A percentile compares a stretch with the other conserved stretches of the same genome.
phyloP scores from a whole-genome alignment of 768 basidiomycete genomes.

The Mycena floridula region DNA sequence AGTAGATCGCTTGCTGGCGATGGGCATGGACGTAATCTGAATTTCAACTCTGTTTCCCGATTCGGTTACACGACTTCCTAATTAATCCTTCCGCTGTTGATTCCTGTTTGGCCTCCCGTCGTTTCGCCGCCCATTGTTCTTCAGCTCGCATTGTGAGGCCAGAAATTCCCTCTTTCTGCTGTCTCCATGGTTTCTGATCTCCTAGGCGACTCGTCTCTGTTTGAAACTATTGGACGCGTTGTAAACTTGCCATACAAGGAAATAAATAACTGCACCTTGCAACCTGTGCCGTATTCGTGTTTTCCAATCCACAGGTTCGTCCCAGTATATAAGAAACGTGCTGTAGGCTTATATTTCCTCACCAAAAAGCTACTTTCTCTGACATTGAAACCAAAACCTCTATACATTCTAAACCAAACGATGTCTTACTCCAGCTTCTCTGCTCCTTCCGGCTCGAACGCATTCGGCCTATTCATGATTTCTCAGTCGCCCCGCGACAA shows the following conservation, averaged over 20 bases:
- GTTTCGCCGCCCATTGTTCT: not conserved
- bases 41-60: too few species aligned
- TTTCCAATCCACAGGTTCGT: not conserved
- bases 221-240: not conserved
- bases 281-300: not conserved
- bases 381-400: too few species aligned
- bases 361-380: not conserved
- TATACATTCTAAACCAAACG: too few species aligned
- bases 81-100: not conserved
- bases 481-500: constrained; percentile 31
- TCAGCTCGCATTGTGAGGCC: not conserved
- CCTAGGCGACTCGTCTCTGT: not conserved
- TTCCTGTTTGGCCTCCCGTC: not conserved
- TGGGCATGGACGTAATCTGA: too few species aligned
- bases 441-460: constrained; percentile 20
- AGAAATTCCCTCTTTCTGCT: not conserved
- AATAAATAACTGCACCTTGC: too few species aligned
- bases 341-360: not conserved
- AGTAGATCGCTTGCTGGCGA: too few species aligned
- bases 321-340: not conserved
- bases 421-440: constrained; percentile 24
- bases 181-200: not conserved
- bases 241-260: not conserved
- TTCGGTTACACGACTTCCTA: too few species aligned
- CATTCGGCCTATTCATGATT: constrained; percentile 29